phyloP scores from a whole-genome alignment of 176 grass and related monocot genomes.

The Tillandsia leiboldiana region DNA sequence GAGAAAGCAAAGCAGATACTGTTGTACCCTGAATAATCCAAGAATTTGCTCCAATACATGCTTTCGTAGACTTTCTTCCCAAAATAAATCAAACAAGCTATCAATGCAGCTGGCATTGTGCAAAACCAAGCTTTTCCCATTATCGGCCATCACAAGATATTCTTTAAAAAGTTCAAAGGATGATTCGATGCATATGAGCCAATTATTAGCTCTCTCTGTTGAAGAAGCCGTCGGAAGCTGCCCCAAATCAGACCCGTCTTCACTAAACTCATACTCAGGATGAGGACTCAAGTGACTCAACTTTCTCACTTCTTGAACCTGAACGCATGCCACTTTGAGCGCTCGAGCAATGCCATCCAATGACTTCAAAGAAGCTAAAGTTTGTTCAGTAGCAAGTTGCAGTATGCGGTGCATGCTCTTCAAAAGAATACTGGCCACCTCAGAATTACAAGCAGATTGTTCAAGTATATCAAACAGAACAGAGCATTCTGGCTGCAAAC shows the following conservation, averaged over 20 bases:
- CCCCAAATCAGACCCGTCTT: constrained; percentile 31
- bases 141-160: constrained; percentile 62
- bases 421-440: constrained; percentile 54
- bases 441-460: constrained; percentile 48
- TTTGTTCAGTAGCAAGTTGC: constrained; percentile 74
- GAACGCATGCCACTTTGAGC: constrained; percentile 66
- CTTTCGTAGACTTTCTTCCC: constrained; percentile 74
- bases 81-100: constrained; percentile 83
- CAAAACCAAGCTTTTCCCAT: constrained; percentile 56
- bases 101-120: constrained; percentile 69
- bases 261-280: constrained; percentile 23
- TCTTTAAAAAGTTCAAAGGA: constrained; percentile 83
- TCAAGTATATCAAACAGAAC: constrained; percentile 63
- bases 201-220: constrained; percentile 30
- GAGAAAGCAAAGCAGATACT: constrained; percentile 15
- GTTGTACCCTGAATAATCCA: constrained; percentile 70
- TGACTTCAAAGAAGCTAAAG: constrained; percentile 63
- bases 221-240: constrained; percentile 23
- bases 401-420: constrained; percentile 84
- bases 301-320: constrained; percentile 66
- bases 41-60: constrained; percentile 80
- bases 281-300: constrained; percentile 20
- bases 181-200: constrained; percentile 53
- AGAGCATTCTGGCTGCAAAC: constrained; percentile 88
- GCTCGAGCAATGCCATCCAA: constrained; percentile 59